Conservation (phyloP, 768 basidiomycete species). For the Thelephora ganbajun region DNA sequence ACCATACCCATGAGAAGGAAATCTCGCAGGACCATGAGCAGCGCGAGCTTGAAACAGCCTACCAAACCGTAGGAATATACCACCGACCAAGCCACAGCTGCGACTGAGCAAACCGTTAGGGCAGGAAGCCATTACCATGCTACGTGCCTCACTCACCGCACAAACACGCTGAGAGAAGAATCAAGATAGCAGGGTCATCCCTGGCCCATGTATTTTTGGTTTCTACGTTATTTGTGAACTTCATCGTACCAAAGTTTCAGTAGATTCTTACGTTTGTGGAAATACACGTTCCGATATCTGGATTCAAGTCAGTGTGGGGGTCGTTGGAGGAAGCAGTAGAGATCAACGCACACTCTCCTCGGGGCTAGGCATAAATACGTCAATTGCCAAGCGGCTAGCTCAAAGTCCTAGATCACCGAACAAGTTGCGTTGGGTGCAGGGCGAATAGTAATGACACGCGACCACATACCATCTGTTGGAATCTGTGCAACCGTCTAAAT, state of each 20-base stretch:
- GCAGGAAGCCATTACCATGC: not conserved
- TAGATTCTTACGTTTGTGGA: constrained; percentile 79
- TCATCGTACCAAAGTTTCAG: not conserved
- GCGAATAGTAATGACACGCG: not conserved
- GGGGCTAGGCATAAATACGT: constrained; percentile 90
- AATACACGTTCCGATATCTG: constrained; percentile 93
- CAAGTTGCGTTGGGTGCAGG: not conserved
- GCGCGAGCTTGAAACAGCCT: constrained; percentile 46
- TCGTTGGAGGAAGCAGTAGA: not conserved
- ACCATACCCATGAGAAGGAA: constrained; percentile 70
- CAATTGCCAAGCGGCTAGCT: constrained; percentile 90
- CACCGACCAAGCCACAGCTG: constrained; percentile 76
- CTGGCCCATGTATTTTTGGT: constrained; percentile 98
- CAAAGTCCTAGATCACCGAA: constrained; percentile 63
- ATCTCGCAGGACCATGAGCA: constrained; percentile 81
- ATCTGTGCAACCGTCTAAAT: constrained; percentile 64
- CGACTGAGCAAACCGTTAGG: constrained; percentile 30
- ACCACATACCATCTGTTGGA: constrained; percentile 70
- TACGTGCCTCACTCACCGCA: constrained; percentile 34
- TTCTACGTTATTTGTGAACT: constrained; percentile 30
- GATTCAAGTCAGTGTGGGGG: constrained; percentile 14
- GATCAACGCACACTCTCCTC: constrained; percentile 63
- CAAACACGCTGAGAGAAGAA: constrained; percentile 72
- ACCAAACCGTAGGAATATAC: constrained; percentile 56
- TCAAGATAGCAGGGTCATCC: constrained; percentile 91